phyloP scores from a whole-genome alignment of 139 green algal genomes.

The Closterium sp. region DNA sequence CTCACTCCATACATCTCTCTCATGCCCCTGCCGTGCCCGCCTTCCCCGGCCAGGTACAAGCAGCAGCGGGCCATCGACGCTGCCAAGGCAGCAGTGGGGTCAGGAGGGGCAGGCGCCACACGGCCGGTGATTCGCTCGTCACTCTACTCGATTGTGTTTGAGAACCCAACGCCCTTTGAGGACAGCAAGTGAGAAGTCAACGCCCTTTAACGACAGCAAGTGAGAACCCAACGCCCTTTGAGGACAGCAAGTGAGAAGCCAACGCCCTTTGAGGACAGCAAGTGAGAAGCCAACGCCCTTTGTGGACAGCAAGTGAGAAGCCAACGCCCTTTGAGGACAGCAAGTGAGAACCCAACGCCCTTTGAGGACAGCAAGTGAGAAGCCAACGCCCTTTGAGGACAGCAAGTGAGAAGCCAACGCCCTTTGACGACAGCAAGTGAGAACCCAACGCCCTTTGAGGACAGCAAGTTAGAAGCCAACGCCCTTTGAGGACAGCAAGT shows the following conservation, averaged over 20 bases:
- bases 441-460: too few relatives aligned
- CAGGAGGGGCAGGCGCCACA: not conserved
- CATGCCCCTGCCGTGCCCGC: too few relatives aligned
- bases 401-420: not conserved
- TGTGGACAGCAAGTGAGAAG: not conserved
- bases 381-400: too few relatives aligned
- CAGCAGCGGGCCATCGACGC: not conserved
- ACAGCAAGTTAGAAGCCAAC: not conserved
- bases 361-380: too few relatives aligned
- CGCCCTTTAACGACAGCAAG: not conserved
- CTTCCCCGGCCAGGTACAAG: not conserved
- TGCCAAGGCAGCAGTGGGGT: not conserved
- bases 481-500: not conserved
- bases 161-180: not conserved
- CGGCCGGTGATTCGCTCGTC: not conserved
- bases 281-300: too few relatives aligned
- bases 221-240: not conserved
- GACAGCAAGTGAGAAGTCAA: too few relatives aligned
- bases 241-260: not conserved
- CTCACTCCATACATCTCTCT: too few relatives aligned
- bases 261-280: too few relatives aligned
- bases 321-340: too few relatives aligned
- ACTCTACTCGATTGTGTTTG: constrained; percentile 18
- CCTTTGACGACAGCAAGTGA: too few relatives aligned
- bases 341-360: too few relatives aligned